These are phyloP conservation scores for Colletotrichum nymphaeae DNA, from an alignment of 2,329 filamentous ascomycete genomes.

Conservation along the genomic window DNA sequence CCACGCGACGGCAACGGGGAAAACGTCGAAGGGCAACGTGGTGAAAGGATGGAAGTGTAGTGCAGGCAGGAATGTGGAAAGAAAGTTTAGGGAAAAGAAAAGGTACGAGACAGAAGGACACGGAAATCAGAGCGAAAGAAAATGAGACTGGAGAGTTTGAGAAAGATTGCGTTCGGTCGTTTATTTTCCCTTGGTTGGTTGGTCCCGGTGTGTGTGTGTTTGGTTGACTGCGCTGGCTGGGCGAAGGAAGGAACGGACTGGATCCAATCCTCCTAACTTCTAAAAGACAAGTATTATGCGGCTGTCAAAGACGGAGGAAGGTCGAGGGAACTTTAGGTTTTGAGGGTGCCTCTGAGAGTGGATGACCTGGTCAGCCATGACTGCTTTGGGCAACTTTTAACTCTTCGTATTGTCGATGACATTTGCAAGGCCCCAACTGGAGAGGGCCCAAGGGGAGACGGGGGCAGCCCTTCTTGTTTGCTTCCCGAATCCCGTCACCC, in stretches of 20 bases:
- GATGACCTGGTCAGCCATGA: conserved; percentile 5
- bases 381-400: conserved; percentile 18
- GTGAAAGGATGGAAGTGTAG: background rate
- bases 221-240: conserved; percentile 2
- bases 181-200: conserved; percentile 11
- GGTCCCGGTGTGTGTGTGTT: conserved; percentile 4
- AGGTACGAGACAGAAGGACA: background rate
- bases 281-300: background rate
- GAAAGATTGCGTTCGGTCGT: conserved; percentile 3
- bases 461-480: background rate
- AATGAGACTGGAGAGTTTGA: conserved; percentile 6
- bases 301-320: conserved; percentile 1
- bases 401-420: background rate
- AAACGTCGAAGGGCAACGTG: background rate
- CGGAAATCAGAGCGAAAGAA: background rate
- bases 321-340: conserved; percentile 24
- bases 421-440: background rate
- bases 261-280: conserved; percentile 6
- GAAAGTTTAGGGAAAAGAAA: conserved; percentile 10
- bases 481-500: background rate
- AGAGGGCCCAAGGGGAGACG: background rate
- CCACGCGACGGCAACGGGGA: background rate
- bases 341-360: conserved; percentile 8
- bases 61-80: background rate
- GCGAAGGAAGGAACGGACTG: conserved; percentile 4